A percentile compares a stretch with the other conserved stretches of the same genome.
phyloP scores from a whole-genome alignment of 2,329 filamentous ascomycete species.

The Colletotrichum sp. region DNA sequence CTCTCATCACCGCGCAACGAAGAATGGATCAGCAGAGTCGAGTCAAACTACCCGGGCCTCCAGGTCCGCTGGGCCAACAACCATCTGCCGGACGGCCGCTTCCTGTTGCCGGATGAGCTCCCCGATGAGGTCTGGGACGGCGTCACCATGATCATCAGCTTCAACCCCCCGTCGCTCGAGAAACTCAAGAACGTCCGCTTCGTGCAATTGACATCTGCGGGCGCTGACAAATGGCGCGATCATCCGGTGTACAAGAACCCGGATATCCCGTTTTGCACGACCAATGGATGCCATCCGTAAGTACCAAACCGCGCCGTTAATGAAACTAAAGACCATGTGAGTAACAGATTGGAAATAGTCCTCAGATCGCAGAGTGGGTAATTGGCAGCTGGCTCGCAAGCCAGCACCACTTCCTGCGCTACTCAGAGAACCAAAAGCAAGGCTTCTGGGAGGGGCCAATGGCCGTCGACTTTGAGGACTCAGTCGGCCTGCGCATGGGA shows the following conservation, averaged over 20 bases:
- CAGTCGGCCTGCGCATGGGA: constrained; percentile 38
- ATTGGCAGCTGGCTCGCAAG: constrained; percentile 37
- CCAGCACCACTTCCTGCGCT: constrained; percentile 33
- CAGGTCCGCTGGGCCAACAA: constrained; percentile 36
- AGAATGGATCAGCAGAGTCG: constrained; percentile 37
- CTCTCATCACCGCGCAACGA: constrained; percentile 31
- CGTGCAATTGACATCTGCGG: constrained; percentile 49
- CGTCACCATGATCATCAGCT: constrained; percentile 43
- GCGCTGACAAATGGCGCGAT: constrained; percentile 44
- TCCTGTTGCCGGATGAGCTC: constrained; percentile 28
- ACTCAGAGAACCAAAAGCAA: constrained; percentile 30
- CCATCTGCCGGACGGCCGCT: constrained; percentile 18
- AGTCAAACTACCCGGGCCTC: constrained; percentile 40
- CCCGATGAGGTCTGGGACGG: constrained; percentile 37
- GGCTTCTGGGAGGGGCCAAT: constrained; percentile 28
- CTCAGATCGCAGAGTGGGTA: constrained; percentile 46
- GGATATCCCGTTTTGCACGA: constrained; percentile 41
- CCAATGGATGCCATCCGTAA: constrained; percentile 46
- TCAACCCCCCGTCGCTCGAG: constrained; percentile 32
- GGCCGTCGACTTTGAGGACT: constrained; percentile 30
- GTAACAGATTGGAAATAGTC: constrained; percentile 19
- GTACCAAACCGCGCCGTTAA: constrained; percentile 3
- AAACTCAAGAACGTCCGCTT: constrained; percentile 40
- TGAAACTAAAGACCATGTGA: not conserved
- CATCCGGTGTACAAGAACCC: constrained; percentile 37